Evolutionary conservation across 805 yeast genomes (phyloP), one percentile per base, ranked within the genome.

Genomic region (Suhomyces tanzawaensis): DNA sequence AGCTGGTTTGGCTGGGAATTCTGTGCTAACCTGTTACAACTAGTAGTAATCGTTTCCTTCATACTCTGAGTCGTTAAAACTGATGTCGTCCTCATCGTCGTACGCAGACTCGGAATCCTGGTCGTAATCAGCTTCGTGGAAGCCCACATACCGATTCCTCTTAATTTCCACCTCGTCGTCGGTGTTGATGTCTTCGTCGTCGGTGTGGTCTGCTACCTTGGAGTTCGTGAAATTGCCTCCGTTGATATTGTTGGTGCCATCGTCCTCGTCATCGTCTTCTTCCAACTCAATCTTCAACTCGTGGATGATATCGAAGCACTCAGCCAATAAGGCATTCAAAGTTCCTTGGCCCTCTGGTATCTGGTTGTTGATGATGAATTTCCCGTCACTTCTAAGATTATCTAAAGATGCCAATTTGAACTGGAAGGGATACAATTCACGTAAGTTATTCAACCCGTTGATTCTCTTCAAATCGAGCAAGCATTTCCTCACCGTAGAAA

Each of bases 301-400:
- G 56, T 91, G 93, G 32, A 86, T 73, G 41, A 91, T 83, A 60
- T 93, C 99, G 58, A 88, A 93, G 60, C 98, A 91, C 58, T 90
- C 97, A 3, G 95, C 93, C 35, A 91, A 69, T 40, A 91, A 65
- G 1, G 95, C 95, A 59, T 81, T 89, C 46, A 93, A 70, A n/a
- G 95, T 80, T 4, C 97, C 99, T 63, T 93, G 99, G 9, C 99
- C 99, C 58, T 93, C 98, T 2, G 99, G 99, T 29, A 93, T 84
- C 46, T 87, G 85, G 36, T 81, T 86, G 44, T 85, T 87, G 32
- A 88, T 84, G 55, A 85, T 79, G 53, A 93, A 93, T 66, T 87
- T 91, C 6, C 99, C 99, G 58, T 93, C 98, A 11, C 67, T 73
- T 55, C 97, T 78, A 55, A 84, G 57, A 53, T 89, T 85, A 59